Conservation (phyloP, 2,329 filamentous ascomycete genomes). For the Exophiala spinifera region DNA sequence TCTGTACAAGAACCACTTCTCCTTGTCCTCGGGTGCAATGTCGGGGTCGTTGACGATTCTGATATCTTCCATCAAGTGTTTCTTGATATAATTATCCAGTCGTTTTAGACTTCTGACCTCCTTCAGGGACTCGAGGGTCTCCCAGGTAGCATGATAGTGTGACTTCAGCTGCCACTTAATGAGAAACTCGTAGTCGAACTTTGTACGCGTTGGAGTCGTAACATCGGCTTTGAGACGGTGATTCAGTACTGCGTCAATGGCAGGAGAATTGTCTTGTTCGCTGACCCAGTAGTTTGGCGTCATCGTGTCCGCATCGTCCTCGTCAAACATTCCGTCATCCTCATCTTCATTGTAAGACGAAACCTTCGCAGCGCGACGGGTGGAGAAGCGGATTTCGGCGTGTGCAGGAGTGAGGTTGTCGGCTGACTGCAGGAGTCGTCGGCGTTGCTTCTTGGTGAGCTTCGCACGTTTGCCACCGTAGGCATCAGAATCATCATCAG, state of each 20-base stretch:
- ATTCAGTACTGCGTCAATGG: conserved; percentile 87
- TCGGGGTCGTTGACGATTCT: conserved; percentile 71
- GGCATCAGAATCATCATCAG: conserved; percentile 64
- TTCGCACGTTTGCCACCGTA: conserved; percentile 75
- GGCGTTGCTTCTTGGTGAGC: conserved; percentile 70
- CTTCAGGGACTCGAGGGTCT: conserved; percentile 69
- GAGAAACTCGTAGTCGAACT: conserved; percentile 81
- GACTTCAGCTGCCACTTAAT: conserved; percentile 98
- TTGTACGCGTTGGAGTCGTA: conserved; percentile 38
- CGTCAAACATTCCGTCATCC: conserved; percentile 54
- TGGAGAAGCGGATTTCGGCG: conserved; percentile 87
- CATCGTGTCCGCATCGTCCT: conserved; percentile 56
- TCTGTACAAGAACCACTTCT: conserved; percentile 92
- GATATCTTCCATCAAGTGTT: conserved; percentile 75
- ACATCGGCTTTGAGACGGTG: conserved; percentile 73
- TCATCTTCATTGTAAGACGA: conserved; percentile 68
- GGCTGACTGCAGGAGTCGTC: conserved; percentile 64
- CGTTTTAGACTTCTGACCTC: conserved; percentile 81
- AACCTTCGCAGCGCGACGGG: conserved; percentile 68
- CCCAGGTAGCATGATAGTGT: conserved; percentile 95
- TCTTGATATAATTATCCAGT: conserved; percentile 91
- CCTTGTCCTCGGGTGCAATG: conserved; percentile 76
- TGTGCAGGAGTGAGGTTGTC: conserved; percentile 63
- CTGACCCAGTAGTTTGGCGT: conserved; percentile 69
- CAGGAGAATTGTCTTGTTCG: conserved; percentile 71